Base-by-base conservation (phyloP, 176 grass and related monocot genomes). In the Triticum timopheevii region DNA sequence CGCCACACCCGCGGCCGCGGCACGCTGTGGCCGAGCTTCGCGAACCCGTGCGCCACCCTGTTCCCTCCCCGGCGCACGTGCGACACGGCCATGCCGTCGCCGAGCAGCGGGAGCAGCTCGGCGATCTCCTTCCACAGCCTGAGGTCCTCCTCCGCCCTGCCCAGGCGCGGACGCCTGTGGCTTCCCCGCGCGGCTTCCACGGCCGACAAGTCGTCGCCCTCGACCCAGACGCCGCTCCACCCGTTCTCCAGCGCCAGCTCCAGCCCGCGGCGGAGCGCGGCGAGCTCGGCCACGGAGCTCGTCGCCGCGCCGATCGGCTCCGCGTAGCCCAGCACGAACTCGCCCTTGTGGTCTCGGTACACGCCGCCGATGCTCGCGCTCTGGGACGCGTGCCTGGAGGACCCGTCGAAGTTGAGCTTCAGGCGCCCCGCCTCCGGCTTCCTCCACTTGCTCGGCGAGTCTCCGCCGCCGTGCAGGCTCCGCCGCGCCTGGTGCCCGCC, bases 401-500 rank as follows among this genome's bases (percentile, higher is more conserved):
- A 90, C 10, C 95, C 95, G 80, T 98, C 95, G 62, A 98, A 95
- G 90, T 98, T 98, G 38, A 98, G 76, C 87, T 95, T 98, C 64
- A 98, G 76, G 0, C 87, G 77, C 5, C 95, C 93, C 8, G 2
- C 72, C 71, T 90, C 89, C 8, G 95, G 95, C 30, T 83, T 98
- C 85, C 78, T 81, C 93, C 95, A 95, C 47, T 30, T 50, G 47
- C 8, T 84, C n/a, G 70, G 38, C 49, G 69, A 25, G 16, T 27
- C 79, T 4, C 10, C 61, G 4, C 27, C 27, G 8, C 13, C 15
- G 23, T 72, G 80, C 9, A 78, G 10, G 10, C 39, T 27, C 23
- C 89, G 80, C 27, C 65, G 13, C 20, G 16, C 12, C 0, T 6
- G 22, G 10, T 17, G 11, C 5, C 7, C 30, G 6, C 78, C 33